phyloP scores from a whole-genome alignment of 2,329 filamentous ascomycete genomes.

The Diaporthe longicolla region DNA sequence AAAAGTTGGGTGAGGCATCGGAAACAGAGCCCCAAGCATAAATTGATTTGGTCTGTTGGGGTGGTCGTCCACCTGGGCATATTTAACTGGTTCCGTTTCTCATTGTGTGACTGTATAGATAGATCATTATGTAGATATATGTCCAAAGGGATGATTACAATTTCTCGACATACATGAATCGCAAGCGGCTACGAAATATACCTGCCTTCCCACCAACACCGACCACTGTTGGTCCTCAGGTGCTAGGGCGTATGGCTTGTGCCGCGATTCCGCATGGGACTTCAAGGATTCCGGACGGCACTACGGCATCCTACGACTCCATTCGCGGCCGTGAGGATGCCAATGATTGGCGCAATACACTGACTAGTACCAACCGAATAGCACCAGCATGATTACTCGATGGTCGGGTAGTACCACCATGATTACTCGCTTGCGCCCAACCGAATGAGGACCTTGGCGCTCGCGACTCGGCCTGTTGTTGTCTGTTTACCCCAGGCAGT shows the following conservation, averaged over 20 bases:
- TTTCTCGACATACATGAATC: neutral
- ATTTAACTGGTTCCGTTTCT: no score
- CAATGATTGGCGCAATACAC: neutral
- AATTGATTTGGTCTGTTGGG: no score
- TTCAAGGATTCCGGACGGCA: neutral
- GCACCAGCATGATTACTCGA: constrained; percentile 4
- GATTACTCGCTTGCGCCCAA: neutral
- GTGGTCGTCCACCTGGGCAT: no score
- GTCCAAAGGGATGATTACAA: neutral
- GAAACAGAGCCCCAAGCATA: neutral
- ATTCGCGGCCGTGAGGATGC: neutral
- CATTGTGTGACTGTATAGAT: no score
- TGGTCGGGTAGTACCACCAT: neutral
- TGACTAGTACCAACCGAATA: neutral
- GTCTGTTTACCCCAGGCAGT: no score
- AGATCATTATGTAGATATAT: neutral
- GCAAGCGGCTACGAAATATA: neutral
- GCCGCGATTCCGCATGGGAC: neutral
- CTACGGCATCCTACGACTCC: neutral
- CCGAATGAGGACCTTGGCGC: no score
- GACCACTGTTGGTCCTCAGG: neutral
- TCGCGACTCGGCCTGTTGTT: no score
- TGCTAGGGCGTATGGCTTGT: neutral
- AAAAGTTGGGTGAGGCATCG: constrained; percentile 34
- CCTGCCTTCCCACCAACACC: neutral